A percentile compares a stretch with the other conserved stretches of the same genome.
Evolutionary conservation across 2,329 filamentous ascomycete species (phyloP).

Genomic region (Sclerotinia minor): DNA sequence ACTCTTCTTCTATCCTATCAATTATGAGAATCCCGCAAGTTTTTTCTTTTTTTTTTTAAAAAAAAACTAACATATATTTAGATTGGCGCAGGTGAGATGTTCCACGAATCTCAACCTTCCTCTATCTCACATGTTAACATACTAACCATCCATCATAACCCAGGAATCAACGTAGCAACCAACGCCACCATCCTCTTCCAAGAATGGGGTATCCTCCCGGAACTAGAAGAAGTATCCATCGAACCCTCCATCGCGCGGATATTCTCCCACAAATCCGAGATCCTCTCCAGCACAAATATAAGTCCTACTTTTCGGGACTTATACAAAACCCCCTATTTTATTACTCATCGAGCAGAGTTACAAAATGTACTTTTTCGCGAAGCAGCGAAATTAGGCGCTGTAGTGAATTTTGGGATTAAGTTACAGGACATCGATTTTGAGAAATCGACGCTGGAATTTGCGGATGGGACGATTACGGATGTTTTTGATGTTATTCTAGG

Average conservation of each 20-base stretch:
- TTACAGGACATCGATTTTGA: conserved; percentile 3
- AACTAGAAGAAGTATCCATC: conserved; percentile 1
- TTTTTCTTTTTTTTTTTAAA: too few species aligned
- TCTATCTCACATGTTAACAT: background rate
- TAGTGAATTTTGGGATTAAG: background rate
- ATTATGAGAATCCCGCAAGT: background rate
- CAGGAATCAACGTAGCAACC: conserved; percentile 7
- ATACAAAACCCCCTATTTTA: conserved; percentile 8
- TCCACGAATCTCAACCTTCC: background rate
- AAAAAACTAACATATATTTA: background rate
- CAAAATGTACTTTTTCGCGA: background rate
- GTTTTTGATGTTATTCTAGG: conserved; percentile 4
- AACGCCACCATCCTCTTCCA: background rate
- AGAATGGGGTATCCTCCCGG: background rate
- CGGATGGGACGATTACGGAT: background rate
- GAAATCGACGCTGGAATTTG: background rate
- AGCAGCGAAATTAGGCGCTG: background rate
- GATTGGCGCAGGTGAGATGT: background rate
- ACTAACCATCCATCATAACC: background rate
- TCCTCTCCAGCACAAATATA: background rate
- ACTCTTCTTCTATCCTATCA: background rate
- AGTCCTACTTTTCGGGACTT: background rate
- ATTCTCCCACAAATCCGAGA: background rate
- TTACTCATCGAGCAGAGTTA: conserved; percentile 3
- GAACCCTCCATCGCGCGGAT: background rate